Conservation (phyloP, 2,329 filamentous ascomycete species). For the Diplodia scrobiculata region DNA sequence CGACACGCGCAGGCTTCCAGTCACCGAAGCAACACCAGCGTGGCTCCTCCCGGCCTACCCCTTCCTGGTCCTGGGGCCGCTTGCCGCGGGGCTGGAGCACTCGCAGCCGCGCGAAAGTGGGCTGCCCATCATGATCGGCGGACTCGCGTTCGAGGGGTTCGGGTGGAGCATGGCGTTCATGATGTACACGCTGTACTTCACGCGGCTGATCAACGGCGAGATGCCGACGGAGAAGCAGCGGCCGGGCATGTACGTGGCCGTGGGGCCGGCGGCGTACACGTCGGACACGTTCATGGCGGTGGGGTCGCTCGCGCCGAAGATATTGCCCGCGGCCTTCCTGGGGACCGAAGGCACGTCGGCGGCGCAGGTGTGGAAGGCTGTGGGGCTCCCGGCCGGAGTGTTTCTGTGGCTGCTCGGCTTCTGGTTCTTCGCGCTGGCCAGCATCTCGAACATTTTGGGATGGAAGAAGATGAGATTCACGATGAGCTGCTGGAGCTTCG, state of each 20-base stretch:
- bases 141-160: slow-evolving; percentile 51
- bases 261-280: slow-evolving; percentile 46
- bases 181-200: slow-evolving; percentile 51
- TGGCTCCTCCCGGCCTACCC: slow-evolving; percentile 45
- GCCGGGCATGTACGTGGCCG: slow-evolving; percentile 58
- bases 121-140: slow-evolving; percentile 39
- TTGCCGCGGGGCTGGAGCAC: slow-evolving; percentile 44
- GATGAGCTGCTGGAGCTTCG: slow-evolving; percentile 64
- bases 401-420: slow-evolving; percentile 55
- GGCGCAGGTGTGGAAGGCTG: slow-evolving; percentile 45
- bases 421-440: slow-evolving; percentile 55
- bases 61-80: slow-evolving; percentile 44
- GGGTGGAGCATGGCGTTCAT: slow-evolving; percentile 50
- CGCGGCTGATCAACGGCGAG: slow-evolving; percentile 41
- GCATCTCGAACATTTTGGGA: slow-evolving; percentile 44
- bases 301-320: slow-evolving; percentile 46
- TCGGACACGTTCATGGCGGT: slow-evolving; percentile 48
- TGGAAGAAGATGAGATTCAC: slow-evolving; percentile 51
- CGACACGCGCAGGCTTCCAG: slow-evolving; percentile 42
- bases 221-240: slow-evolving; percentile 48
- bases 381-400: slow-evolving; percentile 48
- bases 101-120: slow-evolving; percentile 39
- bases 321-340: slow-evolving; percentile 42
- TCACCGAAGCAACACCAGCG: slow-evolving; percentile 47
- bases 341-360: slow-evolving; percentile 38